A percentile compares a stretch with the other conserved stretches of the same genome.
These are phyloP conservation scores for Mollisiaceae sp. DNA, from an alignment of 2,329 filamentous ascomycete genomes.

Conservation along the genomic window DNA sequence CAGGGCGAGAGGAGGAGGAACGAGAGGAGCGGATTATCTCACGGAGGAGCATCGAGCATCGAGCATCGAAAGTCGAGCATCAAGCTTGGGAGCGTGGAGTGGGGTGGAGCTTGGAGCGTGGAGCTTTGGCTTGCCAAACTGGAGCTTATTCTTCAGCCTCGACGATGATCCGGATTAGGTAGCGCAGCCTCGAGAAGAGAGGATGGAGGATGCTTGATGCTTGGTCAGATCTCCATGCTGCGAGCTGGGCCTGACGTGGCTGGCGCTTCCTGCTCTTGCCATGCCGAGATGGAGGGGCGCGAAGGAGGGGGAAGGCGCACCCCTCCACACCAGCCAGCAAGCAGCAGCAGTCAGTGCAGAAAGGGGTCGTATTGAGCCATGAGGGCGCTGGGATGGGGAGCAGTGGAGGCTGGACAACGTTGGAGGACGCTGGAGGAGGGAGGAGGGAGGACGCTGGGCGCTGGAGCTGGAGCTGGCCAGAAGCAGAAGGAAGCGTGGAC, in stretches of 20 bases:
- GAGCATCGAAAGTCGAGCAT: too few relatives aligned
- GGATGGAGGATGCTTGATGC: not conserved
- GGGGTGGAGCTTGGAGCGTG: too few relatives aligned
- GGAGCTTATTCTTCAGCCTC: constrained; percentile 6
- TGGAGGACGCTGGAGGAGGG: too few relatives aligned
- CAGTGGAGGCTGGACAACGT: too few relatives aligned
- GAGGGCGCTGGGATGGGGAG: not conserved
- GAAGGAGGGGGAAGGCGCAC: not conserved
- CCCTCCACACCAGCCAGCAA: not conserved
- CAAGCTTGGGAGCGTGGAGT: too few relatives aligned
- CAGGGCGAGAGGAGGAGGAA: not conserved
- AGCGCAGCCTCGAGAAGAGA: not conserved
- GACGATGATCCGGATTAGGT: constrained; percentile 3
- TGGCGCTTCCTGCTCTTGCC: not conserved
- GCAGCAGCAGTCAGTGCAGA: too few relatives aligned
- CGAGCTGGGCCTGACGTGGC: not conserved
- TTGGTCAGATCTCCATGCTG: not conserved
- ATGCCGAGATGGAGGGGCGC: constrained; percentile 4
- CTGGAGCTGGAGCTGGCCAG: not conserved
- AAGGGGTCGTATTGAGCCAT: not conserved
- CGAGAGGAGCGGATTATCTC: constrained; percentile 1
- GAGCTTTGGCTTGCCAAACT: too few relatives aligned
- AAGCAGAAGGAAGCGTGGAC: too few relatives aligned
- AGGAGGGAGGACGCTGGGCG: too few relatives aligned
- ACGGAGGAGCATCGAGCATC: not conserved